Evolutionary conservation across 2,329 filamentous ascomycete species (phyloP), one percentile per base, ranked within the genome.

Genomic region (Cryphonectria carpinicola): DNA sequence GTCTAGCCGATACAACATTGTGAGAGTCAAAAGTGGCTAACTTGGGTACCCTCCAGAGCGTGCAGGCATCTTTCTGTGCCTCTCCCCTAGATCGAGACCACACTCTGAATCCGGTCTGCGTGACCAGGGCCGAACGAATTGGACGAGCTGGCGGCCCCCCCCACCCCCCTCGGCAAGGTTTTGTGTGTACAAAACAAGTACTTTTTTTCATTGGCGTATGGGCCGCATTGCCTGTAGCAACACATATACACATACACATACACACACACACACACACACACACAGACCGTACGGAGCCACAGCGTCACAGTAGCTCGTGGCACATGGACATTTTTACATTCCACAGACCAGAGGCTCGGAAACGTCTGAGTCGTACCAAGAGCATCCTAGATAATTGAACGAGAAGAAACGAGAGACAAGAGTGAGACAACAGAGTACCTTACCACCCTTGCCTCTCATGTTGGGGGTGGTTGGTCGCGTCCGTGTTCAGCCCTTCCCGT

Each of bases 221-320:
- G 65, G 25, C 37, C 54, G 65, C 35, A 66, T 32, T 39, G 22
- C 65, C 37, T 41, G 52, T 52, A 43, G 65, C 65, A 66, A 35
- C 65, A 35, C 19, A 56, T 6, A 13, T 22, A 22, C 39, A 41
- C 39, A 41, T 8, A 41, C 39, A 41, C 39, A 11, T 14, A 41
- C 14, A 10, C 37, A 37, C 3, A 10, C 37, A 43, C 41, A 43
- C 41, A 43, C 41, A 1, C 41, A 17, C 4, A 5, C 13, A 4
- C 14, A 17, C 14, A 54, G 64, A 65, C 28, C 46, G 17, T 54
- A 7, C 58, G 17, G 28, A n/a, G 43, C 28, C 25, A 32, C 7
- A 46, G 43, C 17, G 19, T n/a, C 46, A 22, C 22, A 56, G 35
- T 11, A 35, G 32, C 46, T 54, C 35, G 64, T 54, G 63, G 35